phyloP scores from a whole-genome alignment of 495 filamentous ascomycete genomes.

The Penicillium subrubescens region DNA sequence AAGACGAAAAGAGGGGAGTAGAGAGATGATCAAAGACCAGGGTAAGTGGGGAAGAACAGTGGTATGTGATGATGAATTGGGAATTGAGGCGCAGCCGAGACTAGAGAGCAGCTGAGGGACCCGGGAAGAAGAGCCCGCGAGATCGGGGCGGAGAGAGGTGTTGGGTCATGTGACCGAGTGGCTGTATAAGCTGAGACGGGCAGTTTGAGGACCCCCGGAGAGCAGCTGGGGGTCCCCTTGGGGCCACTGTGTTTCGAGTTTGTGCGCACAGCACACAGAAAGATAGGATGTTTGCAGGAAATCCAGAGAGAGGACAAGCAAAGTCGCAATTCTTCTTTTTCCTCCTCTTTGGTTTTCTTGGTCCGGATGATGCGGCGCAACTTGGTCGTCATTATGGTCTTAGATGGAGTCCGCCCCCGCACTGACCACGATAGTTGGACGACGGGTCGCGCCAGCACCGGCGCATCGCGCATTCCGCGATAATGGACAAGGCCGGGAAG shows the following conservation, averaged over 20 bases:
- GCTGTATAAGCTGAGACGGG: constrained; percentile 5
- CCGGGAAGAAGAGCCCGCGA: constrained; percentile 7
- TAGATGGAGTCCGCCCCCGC: constrained; percentile 24
- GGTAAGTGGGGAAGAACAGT: background rate
- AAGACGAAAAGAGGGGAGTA: background rate
- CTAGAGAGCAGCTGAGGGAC: constrained; percentile 4
- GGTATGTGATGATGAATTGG: background rate
- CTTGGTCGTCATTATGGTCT: background rate
- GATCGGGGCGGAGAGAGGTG: constrained; percentile 10
- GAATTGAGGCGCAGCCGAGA: constrained; percentile 8
- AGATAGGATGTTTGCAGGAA: background rate
- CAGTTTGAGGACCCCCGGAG: constrained; percentile 20
- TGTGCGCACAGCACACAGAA: constrained; percentile 16
- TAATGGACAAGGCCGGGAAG: constrained; percentile 4
- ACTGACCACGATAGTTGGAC: constrained; percentile 28
- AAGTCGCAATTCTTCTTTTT: background rate
- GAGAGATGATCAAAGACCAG: background rate
- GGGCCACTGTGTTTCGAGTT: constrained; percentile 10
- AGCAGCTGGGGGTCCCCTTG: constrained; percentile 8
- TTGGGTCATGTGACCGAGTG: constrained; percentile 34
- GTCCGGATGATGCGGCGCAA: background rate
- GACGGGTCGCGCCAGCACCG: background rate
- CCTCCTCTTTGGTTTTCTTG: background rate
- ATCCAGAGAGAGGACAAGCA: background rate
- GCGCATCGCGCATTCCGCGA: constrained; percentile 9